Evolutionary conservation across 129 eudicot species (phyloP).

Genomic region (Daucus carota): DNA sequence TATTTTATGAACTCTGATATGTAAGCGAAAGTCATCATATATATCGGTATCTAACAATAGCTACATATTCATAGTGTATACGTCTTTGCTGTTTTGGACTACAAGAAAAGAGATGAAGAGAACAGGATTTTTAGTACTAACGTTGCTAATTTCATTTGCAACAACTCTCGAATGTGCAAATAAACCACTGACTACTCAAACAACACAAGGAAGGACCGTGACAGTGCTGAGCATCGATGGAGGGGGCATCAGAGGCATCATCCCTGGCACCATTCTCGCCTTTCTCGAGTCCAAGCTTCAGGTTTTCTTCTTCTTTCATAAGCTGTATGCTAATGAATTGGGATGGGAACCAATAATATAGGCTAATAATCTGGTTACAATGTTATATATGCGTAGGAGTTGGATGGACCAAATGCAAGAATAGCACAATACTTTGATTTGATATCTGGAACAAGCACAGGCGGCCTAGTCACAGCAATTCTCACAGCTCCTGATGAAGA

Average conservation of each 20-base stretch:
- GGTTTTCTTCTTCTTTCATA: constrained; percentile 15
- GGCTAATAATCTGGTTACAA: neutral
- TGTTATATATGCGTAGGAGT: constrained; percentile 28
- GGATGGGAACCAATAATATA: too few species aligned
- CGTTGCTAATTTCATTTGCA: neutral
- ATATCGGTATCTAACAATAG: too few species aligned
- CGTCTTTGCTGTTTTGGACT: neutral
- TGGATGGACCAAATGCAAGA: constrained; percentile 59
- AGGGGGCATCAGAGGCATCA: constrained; percentile 71
- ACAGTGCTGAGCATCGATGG: constrained; percentile 70
- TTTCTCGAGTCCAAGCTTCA: constrained; percentile 66
- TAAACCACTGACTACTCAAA: neutral
- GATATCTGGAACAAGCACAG: constrained; percentile 73
- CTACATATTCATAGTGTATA: too few species aligned
- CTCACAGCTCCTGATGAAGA: constrained; percentile 50
- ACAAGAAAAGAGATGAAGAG: neutral
- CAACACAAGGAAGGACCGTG: constrained; percentile 17
- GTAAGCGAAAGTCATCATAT: too few species aligned
- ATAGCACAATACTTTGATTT: constrained; percentile 78
- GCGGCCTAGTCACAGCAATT: constrained; percentile 61
- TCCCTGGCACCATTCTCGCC: constrained; percentile 46
- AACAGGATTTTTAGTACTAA: neutral
- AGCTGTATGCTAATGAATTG: neutral
- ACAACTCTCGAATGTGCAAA: neutral
- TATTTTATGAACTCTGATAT: neutral